Conservation (phyloP, 352 stramenopile species). For the Phytophthora pisi region DNA sequence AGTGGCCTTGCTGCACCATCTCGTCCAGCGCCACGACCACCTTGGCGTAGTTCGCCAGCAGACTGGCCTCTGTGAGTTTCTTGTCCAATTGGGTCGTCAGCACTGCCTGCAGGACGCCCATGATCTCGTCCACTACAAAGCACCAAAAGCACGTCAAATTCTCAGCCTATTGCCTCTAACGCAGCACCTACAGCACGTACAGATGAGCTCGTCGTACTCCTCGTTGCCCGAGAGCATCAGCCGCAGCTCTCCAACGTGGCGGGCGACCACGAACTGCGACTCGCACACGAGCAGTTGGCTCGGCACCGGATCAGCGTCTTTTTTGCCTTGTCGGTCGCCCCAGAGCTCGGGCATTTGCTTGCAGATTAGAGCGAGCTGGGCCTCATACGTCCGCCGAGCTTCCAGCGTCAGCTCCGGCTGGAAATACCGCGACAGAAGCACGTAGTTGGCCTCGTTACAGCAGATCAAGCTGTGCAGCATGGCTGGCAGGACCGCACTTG, state of each 20-base stretch:
- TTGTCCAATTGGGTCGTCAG: constrained; percentile 69
- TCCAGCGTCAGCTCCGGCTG: constrained; percentile 49
- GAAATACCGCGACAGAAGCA: constrained; percentile 76
- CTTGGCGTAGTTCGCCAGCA: constrained; percentile 67
- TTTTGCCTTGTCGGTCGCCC: constrained; percentile 29
- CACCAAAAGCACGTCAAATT: constrained; percentile 6
- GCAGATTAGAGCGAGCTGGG: constrained; percentile 54
- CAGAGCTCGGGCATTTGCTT: constrained; percentile 42
- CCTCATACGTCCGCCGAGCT: constrained; percentile 51
- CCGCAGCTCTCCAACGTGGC: constrained; percentile 61
- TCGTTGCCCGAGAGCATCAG: constrained; percentile 62
- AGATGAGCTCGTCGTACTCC: constrained; percentile 78
- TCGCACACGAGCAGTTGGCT: constrained; percentile 63
- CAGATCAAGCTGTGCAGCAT: constrained; percentile 77
- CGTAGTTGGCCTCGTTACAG: constrained; percentile 70
- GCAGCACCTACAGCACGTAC: constrained; percentile 37
- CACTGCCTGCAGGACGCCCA: constrained; percentile 53
- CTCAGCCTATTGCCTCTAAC: background rate
- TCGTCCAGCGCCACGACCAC: constrained; percentile 73
- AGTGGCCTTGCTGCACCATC: constrained; percentile 66
- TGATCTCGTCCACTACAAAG: constrained; percentile 60
- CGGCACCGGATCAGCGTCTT: constrained; percentile 10
- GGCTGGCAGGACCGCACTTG: background rate
- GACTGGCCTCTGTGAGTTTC: constrained; percentile 63
- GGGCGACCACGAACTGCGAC: constrained; percentile 64